A percentile compares a stretch with the other conserved stretches of the same genome.
These are phyloP conservation scores for Sporobolus alterniflorus DNA, from an alignment of 202 grass and related monocot genomes.

Conservation along the genomic window DNA sequence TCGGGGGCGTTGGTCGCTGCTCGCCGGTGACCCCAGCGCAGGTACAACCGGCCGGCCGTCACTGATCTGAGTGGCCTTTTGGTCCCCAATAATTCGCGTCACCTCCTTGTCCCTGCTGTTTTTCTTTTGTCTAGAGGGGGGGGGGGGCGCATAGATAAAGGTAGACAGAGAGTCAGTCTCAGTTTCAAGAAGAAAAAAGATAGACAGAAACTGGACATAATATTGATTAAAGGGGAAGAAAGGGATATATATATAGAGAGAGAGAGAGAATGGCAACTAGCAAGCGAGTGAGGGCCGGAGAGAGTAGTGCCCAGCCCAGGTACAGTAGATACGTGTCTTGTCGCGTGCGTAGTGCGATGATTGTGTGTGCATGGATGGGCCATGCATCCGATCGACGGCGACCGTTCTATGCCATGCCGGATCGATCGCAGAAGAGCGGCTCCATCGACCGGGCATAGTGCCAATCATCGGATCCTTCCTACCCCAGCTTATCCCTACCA, in stretches of 20 bases:
- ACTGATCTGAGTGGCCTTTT: slow-evolving; percentile 24
- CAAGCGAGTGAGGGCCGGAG: slow-evolving; percentile 3
- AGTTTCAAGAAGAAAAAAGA: neutral
- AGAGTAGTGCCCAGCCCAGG: slow-evolving; percentile 45
- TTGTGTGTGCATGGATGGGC: too few species aligned
- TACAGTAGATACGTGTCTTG: too few species aligned
- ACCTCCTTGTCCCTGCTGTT: neutral
- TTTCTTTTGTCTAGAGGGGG: slow-evolving; percentile 29
- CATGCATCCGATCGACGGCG: too few species aligned
- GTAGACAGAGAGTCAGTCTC: slow-evolving; percentile 10
- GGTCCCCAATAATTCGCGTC: slow-evolving; percentile 52
- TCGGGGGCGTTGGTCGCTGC: neutral
- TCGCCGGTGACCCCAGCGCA: slow-evolving; percentile 43
- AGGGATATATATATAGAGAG: neutral
- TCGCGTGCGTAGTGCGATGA: too few species aligned
- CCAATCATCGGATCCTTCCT: too few species aligned
- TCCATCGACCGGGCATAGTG: too few species aligned
- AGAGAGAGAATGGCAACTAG: slow-evolving; percentile 13
- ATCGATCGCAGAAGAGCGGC: too few species aligned
- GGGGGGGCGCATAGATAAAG: too few species aligned
- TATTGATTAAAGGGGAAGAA: slow-evolving; percentile 4
- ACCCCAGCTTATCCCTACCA: too few species aligned
- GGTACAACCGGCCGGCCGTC: slow-evolving; percentile 18
- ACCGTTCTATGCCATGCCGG: too few species aligned
- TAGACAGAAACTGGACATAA: slow-evolving; percentile 28